phyloP scores from a whole-genome alignment of 1,284 basidiomycete species.

The Wallemia mellicola region DNA sequence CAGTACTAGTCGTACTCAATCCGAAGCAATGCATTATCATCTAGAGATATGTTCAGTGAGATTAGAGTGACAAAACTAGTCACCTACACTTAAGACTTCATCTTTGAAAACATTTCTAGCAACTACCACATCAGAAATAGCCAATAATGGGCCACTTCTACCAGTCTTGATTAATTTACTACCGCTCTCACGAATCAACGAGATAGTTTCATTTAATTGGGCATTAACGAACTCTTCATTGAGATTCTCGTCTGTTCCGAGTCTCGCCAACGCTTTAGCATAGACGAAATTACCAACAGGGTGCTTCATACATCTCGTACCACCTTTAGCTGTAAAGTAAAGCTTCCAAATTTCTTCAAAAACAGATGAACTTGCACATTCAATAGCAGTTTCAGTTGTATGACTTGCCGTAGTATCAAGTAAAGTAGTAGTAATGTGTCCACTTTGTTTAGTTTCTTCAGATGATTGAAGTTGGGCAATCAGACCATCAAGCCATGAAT shows the following conservation, averaged over 20 bases:
- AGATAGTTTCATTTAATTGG: background rate
- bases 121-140: background rate
- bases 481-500: conserved; percentile 46
- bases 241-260: conserved; percentile 13
- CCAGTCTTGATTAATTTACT: background rate
- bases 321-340: conserved; percentile 41
- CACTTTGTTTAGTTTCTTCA: conserved; percentile 10
- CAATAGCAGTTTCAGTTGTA: conserved; percentile 45
- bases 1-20: background rate
- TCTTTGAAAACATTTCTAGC: background rate
- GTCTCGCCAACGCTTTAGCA: conserved; percentile 36
- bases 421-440: conserved; percentile 45
- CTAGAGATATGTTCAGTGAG: background rate
- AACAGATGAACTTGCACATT: conserved; percentile 26
- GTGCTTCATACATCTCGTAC: conserved; percentile 35
- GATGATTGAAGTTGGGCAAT: conserved; percentile 24
- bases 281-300: conserved; percentile 77
- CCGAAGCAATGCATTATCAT: background rate
- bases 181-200: background rate
- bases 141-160: background rate
- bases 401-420: conserved; percentile 64
- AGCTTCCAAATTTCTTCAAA: conserved; percentile 40
- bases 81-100: background rate
- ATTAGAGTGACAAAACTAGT: background rate
- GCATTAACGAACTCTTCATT: background rate